phyloP scores from a whole-genome alignment of 257 asterid species.

The Capsicum pubescens region DNA sequence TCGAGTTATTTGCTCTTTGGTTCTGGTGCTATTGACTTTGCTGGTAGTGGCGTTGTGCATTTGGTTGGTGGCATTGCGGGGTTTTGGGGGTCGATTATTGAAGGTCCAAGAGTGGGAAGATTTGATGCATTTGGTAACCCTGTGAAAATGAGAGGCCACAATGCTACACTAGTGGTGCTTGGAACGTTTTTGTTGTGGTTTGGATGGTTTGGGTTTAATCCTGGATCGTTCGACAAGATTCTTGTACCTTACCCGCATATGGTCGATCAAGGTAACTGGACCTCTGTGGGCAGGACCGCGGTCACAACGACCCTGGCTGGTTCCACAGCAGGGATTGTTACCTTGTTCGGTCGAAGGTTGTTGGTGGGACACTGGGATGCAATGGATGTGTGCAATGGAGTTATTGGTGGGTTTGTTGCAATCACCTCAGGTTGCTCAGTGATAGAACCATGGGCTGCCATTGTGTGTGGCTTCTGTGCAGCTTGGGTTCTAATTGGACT shows the following conservation, averaged over 20 bases:
- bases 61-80: slow-evolving; percentile 96
- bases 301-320: slow-evolving; percentile 91
- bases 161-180: slow-evolving; percentile 71
- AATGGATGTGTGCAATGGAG: slow-evolving; percentile 90
- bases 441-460: slow-evolving; percentile 96
- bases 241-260: slow-evolving; percentile 47
- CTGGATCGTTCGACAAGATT: slow-evolving; percentile 76
- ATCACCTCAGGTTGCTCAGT: slow-evolving; percentile 90
- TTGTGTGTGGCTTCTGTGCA: slow-evolving; percentile 85
- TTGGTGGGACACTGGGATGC: slow-evolving; percentile 92
- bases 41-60: slow-evolving; percentile 92
- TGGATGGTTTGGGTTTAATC: slow-evolving; percentile 94
- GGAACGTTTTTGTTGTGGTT: slow-evolving; percentile 84
- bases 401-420: slow-evolving; percentile 88
- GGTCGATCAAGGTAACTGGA: slow-evolving; percentile 83
- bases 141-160: slow-evolving; percentile 70
- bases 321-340: slow-evolving; percentile 87
- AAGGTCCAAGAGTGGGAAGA: slow-evolving; percentile 87
- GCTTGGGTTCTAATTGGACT: slow-evolving; percentile 75
- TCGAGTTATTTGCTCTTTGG: slow-evolving; percentile 58
- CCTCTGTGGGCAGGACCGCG: slow-evolving; percentile 90
- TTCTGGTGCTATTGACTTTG: slow-evolving; percentile 85
- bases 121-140: slow-evolving; percentile 77
- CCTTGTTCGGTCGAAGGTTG: slow-evolving; percentile 68
- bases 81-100: slow-evolving; percentile 69